phyloP scores from a whole-genome alignment of 345 rosid genomes.

The Eucalyptus decipiens region DNA sequence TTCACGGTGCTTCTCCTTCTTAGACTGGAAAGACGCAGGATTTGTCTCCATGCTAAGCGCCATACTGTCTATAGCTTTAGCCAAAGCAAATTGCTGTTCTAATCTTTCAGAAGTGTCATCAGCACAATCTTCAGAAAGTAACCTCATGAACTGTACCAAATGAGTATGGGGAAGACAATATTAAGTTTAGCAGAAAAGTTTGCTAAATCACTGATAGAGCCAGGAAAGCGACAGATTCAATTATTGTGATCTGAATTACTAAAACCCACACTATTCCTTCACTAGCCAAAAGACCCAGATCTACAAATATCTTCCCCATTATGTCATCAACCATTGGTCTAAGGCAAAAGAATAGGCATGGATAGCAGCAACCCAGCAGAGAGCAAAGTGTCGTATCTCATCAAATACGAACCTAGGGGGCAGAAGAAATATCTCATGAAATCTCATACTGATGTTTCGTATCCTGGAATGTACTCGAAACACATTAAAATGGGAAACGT shows the following conservation, averaged over 20 bases:
- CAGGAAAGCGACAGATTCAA: not conserved
- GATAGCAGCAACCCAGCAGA: not conserved
- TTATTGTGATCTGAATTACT: not conserved
- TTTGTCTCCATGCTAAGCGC: conserved; percentile 35
- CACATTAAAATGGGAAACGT: not conserved
- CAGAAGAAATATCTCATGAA: not conserved
- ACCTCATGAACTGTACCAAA: conserved; percentile 50
- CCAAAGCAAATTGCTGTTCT: conserved; percentile 56
- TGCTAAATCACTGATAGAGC: not conserved
- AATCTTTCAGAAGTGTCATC: conserved; percentile 30
- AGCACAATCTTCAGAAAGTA: conserved; percentile 61
- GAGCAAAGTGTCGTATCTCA: not conserved
- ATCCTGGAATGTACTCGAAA: not conserved
- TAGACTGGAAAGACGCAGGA: conserved; percentile 34
- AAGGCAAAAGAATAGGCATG: not conserved
- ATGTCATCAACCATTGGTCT: not conserved
- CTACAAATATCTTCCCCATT: not conserved
- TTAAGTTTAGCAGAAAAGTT: not conserved
- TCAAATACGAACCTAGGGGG: not conserved
- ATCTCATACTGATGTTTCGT: not conserved
- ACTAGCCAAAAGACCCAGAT: not conserved
- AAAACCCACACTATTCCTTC: not conserved
- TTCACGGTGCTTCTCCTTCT: conserved; percentile 66
- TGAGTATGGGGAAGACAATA: not conserved
- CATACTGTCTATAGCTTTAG: conserved; percentile 69